Conservation (phyloP, 352 stramenopile species). For the Pythium coloratum region DNA sequence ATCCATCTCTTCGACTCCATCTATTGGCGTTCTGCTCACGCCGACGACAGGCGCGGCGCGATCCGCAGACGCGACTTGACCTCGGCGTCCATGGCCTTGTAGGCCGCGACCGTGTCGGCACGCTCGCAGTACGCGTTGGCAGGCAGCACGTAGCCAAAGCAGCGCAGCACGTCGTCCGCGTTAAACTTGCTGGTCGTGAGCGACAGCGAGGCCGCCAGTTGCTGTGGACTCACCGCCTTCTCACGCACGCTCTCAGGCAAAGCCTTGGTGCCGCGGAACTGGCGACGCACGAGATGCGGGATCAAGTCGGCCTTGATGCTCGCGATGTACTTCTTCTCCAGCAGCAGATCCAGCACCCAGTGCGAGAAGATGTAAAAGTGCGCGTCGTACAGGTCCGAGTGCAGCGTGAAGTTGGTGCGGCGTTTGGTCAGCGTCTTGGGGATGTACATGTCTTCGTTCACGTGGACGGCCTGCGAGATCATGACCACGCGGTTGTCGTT, state of each 20-base stretch:
- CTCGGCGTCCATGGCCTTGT: conserved; percentile 72
- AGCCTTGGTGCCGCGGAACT: conserved; percentile 68
- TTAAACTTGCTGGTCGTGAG: conserved; percentile 54
- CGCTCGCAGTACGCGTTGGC: conserved; percentile 78
- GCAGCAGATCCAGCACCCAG: conserved; percentile 74
- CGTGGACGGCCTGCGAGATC: conserved; percentile 70
- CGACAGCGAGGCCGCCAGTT: conserved; percentile 60
- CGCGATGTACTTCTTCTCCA: conserved; percentile 83
- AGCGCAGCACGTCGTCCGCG: conserved; percentile 67
- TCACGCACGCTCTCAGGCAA: conserved; percentile 55
- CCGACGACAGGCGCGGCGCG: conserved; percentile 46
- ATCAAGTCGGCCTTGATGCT: conserved; percentile 85
- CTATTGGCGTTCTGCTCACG: conserved; percentile 6
- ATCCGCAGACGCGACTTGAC: conserved; percentile 71
- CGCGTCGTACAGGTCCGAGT: conserved; percentile 78
- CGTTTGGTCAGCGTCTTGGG: conserved; percentile 77
- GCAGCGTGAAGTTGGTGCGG: conserved; percentile 66
- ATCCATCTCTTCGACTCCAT: conserved; percentile 1
- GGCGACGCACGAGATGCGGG: conserved; percentile 70
- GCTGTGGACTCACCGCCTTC: conserved; percentile 57
- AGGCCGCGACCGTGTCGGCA: conserved; percentile 71
- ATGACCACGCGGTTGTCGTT: conserved; percentile 72
- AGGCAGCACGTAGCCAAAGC: conserved; percentile 73
- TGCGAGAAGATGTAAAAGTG: conserved; percentile 88
- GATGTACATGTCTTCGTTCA: conserved; percentile 82